phyloP scores from a whole-genome alignment of 1,284 basidiomycete genomes.

The Ustilago hordei region DNA sequence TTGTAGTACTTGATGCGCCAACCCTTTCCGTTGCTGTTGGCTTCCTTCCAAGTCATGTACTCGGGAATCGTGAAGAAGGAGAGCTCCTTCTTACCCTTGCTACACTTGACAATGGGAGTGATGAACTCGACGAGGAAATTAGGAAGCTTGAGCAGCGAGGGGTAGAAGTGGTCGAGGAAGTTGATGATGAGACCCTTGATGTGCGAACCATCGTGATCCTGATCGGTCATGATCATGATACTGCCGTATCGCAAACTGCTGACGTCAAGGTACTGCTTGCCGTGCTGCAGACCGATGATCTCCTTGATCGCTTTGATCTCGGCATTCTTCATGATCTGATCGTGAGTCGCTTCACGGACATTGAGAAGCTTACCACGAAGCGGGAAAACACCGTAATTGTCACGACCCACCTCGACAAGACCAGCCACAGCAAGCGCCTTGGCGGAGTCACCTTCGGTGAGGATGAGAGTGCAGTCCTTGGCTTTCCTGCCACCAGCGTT shows the following conservation, averaged over 20 bases:
- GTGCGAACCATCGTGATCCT: constrained; percentile 99
- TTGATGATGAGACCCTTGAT: constrained; percentile 99
- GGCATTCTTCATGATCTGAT: constrained; percentile 97
- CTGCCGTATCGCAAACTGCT: constrained; percentile 89
- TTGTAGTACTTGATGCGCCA: constrained; percentile 83
- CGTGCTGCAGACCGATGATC: constrained; percentile 95
- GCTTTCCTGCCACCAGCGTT: constrained; percentile 88
- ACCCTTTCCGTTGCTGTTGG: constrained; percentile 81
- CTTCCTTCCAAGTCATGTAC: constrained; percentile 91
- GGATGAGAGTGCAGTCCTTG: constrained; percentile 89
- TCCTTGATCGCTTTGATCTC: constrained; percentile 98
- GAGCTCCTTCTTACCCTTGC: constrained; percentile 82
- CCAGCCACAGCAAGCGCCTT: constrained; percentile 96
- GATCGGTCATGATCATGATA: constrained; percentile 99
- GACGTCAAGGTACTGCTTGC: constrained; percentile 83
- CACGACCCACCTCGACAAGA: constrained; percentile 91
- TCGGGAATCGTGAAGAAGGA: constrained; percentile 99
- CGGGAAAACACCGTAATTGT: constrained; percentile 97
- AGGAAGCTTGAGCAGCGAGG: constrained; percentile 89
- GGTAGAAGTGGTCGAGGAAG: constrained; percentile 96
- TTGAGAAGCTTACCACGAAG: constrained; percentile 96
- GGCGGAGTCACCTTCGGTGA: constrained; percentile 99
- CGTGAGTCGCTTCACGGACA: constrained; percentile 94
- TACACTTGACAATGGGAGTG: constrained; percentile 90
- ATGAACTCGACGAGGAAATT: constrained; percentile 98